Base-by-base conservation (phyloP, 768 basidiomycete genomes). In the Trametopsis cervina region DNA sequence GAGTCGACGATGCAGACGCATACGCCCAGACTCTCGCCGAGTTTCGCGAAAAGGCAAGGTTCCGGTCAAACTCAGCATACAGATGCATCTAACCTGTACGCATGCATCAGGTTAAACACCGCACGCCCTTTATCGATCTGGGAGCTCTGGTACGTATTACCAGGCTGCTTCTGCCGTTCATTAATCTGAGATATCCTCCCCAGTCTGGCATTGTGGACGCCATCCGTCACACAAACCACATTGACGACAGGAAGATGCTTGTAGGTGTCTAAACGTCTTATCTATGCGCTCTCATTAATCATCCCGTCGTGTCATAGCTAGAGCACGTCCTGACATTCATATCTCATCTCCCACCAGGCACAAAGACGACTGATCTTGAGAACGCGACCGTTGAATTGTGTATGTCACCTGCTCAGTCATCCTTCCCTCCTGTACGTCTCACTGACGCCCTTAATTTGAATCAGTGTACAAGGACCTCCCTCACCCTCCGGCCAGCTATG, bases 391-490 rank as follows among this genome's bases (percentile, higher is more conserved):
- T 89, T 37, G 66, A 80, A 57, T 68, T 79, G 25, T 58, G 89
- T 88, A 50, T 52, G 84, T 69, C 5, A 27, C 21, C 25, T 27
- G 6, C 6, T 37, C 24, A 40, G 41, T 52, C 33, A 15, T 40
- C 17, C 6, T 47, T 38, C n/a, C 23, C 4, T 17, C 21, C 37
- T 15, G 35, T 36, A 4, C 24, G 10, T n/a, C 4, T 27, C 17
- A 27, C 29, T 18, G 18, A n/a, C 36, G 18, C 37, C 15, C 20
- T 15, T 52, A 12, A n/a, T n/a, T n/a, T n/a, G n/a, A n/a, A n/a
- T n/a, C 54, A 89, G 87, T 89, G 49, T 91, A 89, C 63, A 78
- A 84, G 53, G 91, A 93, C 62, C 75, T 95, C 13, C 64, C 79
- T 0, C 90, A 92, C 62, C 90, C 90, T 2, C 75, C 89, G 5